Evolutionary conservation across 2,329 filamentous ascomycete genomes (phyloP).

Genomic region (Ascocoryne sarcoides): DNA sequence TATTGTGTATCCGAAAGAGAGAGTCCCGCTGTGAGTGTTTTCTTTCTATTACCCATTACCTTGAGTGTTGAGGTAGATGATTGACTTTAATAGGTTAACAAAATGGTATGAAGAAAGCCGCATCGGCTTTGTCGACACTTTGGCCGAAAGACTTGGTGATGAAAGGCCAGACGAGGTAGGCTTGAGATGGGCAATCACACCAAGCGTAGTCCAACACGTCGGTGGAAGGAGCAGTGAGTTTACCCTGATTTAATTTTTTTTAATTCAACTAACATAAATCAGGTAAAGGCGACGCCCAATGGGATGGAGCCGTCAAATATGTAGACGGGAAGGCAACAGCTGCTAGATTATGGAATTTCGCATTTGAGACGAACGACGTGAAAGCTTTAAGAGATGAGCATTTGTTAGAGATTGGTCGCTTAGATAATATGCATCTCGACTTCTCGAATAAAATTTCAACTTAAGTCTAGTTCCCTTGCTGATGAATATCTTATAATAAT

Average conservation of each 20-base stretch:
- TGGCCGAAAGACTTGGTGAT: conserved; percentile 3
- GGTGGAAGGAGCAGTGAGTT: conserved; percentile 2
- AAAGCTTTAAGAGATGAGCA: conserved; percentile 1
- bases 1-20: background rate
- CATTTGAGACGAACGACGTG: conserved; percentile 6
- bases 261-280: background rate
- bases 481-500: no score
- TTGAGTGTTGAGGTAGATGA: no score
- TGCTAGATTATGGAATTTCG: conserved; percentile 8
- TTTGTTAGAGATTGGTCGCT: background rate
- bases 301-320: conserved; percentile 1
- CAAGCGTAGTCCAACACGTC: conserved; percentile 6
- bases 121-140: conserved; percentile 3
- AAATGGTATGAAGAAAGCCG: conserved; percentile 4
- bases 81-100: conserved; percentile 1
- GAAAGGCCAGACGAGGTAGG: background rate
- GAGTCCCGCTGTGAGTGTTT: conserved; percentile 1
- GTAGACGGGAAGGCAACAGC: background rate
- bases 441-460: no score
- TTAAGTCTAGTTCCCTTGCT: no score
- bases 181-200: conserved; percentile 5
- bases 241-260: no score
- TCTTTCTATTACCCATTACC: no score
- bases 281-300: conserved; percentile 1
- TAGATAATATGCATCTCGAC: no score